Conservation (phyloP, 2,329 filamentous ascomycete species). For the Zalaria obscura region DNA sequence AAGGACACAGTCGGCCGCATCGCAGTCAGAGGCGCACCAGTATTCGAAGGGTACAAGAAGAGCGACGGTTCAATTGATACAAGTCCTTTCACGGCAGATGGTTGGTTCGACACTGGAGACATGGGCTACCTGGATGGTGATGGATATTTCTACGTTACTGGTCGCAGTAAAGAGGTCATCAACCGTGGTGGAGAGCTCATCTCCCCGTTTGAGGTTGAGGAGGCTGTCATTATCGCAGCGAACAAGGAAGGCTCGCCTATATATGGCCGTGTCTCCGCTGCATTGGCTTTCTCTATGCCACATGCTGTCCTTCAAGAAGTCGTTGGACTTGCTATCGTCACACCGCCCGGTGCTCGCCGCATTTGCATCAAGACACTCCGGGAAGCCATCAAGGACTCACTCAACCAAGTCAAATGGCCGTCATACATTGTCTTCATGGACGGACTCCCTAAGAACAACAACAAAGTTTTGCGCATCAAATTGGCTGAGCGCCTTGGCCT, state of each 20-base stretch:
- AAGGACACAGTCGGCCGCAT: conserved; percentile 30
- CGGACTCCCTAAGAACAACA: conserved; percentile 41
- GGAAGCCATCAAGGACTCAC: conserved; percentile 28
- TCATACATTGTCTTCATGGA: conserved; percentile 41
- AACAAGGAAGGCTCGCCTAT: conserved; percentile 28
- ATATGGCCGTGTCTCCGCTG: conserved; percentile 32
- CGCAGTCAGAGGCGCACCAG: conserved; percentile 36
- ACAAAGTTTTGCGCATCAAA: conserved; percentile 42
- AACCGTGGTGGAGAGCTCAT: conserved; percentile 46
- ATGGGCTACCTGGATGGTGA: conserved; percentile 38
- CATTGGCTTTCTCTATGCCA: conserved; percentile 38
- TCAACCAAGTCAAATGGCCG: conserved; percentile 42
- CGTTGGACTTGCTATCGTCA: conserved; percentile 39
- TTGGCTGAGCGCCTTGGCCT: conserved; percentile 35
- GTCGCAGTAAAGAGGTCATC: conserved; percentile 42
- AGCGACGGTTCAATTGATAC: conserved; percentile 29
- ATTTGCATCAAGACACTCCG: conserved; percentile 37
- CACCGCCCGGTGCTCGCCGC: conserved; percentile 26
- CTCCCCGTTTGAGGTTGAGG: conserved; percentile 45
- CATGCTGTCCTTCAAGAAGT: conserved; percentile 43
- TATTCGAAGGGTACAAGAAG: conserved; percentile 36
- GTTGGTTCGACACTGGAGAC: conserved; percentile 43
- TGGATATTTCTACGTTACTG: conserved; percentile 40
- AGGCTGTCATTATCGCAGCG: conserved; percentile 37
- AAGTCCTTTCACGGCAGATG: conserved; percentile 31